phyloP scores from a whole-genome alignment of 768 basidiomycete species.

The Mycena galopus region DNA sequence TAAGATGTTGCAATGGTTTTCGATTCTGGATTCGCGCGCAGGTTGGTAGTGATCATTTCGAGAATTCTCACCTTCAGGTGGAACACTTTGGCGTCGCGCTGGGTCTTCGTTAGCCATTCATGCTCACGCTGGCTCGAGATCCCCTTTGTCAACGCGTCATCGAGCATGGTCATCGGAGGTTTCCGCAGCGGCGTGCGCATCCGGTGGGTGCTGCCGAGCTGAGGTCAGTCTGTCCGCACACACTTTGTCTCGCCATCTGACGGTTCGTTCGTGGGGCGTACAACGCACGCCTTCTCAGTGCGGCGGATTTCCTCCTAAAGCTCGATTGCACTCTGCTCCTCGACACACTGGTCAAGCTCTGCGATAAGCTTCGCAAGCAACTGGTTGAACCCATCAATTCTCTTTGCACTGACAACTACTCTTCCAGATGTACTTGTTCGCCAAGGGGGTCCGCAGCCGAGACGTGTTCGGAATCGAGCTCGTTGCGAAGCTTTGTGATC shows the following conservation, averaged over 20 bases:
- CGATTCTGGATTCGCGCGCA: slow-evolving; percentile 5
- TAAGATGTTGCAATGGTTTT: slow-evolving; percentile 19
- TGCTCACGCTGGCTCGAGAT: slow-evolving; percentile 5
- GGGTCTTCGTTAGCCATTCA: neutral
- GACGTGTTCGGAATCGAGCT: slow-evolving; percentile 8
- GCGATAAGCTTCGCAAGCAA: neutral
- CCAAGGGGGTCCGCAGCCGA: too few species aligned
- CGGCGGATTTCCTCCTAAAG: slow-evolving; percentile 2
- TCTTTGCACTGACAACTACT: slow-evolving; percentile 2
- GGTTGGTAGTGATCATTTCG: neutral
- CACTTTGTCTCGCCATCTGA: neutral
- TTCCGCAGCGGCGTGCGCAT: neutral
- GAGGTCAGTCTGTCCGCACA: neutral
- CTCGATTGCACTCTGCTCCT: neutral
- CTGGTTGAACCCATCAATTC: neutral
- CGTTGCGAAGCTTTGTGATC: slow-evolving; percentile 25
- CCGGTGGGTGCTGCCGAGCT: neutral
- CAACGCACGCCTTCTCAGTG: neutral
- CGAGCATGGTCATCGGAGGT: slow-evolving; percentile 17
- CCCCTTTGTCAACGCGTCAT: slow-evolving; percentile 15
- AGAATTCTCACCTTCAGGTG: slow-evolving; percentile 8
- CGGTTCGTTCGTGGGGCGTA: neutral
- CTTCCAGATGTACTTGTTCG: slow-evolving; percentile 14
- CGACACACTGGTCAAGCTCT: slow-evolving; percentile 7
- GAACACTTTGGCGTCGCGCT: slow-evolving; percentile 1